Percentiles rank a stretch among this genome's conserved stretches.
Evolutionary conservation across 306 rosid genomes (phyloP).

Genomic region (Mimosa pudica): DNA sequence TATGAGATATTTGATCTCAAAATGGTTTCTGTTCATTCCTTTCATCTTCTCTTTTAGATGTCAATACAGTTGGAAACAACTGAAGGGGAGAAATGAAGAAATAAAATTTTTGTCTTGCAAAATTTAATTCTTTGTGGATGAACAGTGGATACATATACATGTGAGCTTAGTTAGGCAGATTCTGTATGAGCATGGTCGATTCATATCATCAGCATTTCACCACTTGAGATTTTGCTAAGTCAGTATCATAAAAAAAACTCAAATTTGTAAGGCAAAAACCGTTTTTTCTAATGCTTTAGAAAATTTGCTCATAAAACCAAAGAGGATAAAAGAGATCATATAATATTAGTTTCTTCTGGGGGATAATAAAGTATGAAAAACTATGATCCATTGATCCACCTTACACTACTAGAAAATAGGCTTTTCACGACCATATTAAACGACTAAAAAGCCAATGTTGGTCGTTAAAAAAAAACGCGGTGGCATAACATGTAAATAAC

Average conservation of each 20-base stretch:
- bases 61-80: constrained; percentile 69
- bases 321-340: constrained; percentile 10
- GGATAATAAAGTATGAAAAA: constrained; percentile 30
- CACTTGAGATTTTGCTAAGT: constrained; percentile 26
- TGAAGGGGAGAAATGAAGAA: constrained; percentile 41
- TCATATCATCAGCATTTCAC: constrained; percentile 16
- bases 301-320: background rate
- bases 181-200: constrained; percentile 30
- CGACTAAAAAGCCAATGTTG: too few species aligned
- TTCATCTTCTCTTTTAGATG: constrained; percentile 38
- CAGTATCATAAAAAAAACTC: background rate
- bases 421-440: too few species aligned
- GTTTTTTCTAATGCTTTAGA: background rate
- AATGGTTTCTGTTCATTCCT: constrained; percentile 37
- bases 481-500: too few species aligned
- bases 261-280: too few species aligned
- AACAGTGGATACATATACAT: constrained; percentile 41
- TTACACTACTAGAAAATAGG: too few species aligned
- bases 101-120: constrained; percentile 37
- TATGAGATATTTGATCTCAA: constrained; percentile 51
- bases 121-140: constrained; percentile 45
- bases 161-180: constrained; percentile 40
- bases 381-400: constrained; percentile 27
- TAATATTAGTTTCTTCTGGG: constrained; percentile 8
- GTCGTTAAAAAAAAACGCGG: too few species aligned